These are phyloP conservation scores for Populus tomentosa DNA, from an alignment of 441 rosid genomes.

Conservation along the genomic window DNA sequence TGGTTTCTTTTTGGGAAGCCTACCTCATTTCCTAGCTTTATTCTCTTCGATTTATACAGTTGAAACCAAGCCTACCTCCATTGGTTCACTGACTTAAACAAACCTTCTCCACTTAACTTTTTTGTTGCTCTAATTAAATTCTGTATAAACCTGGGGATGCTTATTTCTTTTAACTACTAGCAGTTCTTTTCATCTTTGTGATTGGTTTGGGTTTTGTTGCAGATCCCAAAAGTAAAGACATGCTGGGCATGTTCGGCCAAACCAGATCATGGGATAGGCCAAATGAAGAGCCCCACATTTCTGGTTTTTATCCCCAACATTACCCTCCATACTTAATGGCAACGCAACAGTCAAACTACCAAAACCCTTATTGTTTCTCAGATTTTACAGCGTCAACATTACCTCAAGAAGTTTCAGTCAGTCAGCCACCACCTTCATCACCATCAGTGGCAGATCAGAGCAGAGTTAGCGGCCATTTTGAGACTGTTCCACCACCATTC, in stretches of 20 bases:
- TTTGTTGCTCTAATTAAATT: conserved; percentile 13
- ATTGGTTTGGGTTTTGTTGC: conserved; percentile 11
- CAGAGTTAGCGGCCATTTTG: conserved; percentile 19
- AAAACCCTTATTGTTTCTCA: conserved; percentile 22
- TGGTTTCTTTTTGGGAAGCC: not conserved
- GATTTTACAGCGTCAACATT: conserved; percentile 15
- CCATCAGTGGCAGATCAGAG: conserved; percentile 22
- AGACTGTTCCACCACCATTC: conserved; percentile 50
- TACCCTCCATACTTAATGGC: conserved; percentile 23
- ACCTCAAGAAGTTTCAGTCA: conserved; percentile 19
- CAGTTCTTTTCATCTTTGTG: conserved; percentile 7
- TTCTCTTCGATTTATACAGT: not conserved
- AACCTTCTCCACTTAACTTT: not conserved
- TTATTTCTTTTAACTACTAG: not conserved
- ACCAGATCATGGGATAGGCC: conserved; percentile 37
- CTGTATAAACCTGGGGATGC: not conserved
- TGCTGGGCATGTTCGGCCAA: conserved; percentile 37
- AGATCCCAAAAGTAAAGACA: conserved; percentile 44
- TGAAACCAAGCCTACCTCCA: not conserved
- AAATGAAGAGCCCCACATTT: conserved; percentile 24
- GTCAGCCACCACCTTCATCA: conserved; percentile 21
- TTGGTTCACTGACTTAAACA: conserved; percentile 19
- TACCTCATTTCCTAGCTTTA: not conserved
- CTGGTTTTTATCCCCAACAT: conserved; percentile 21
- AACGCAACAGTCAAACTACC: conserved; percentile 37